Evolutionary conservation across 371 early-diverging fungal species (phyloP), one percentile per base, ranked within the genome.

Genomic region (Circinella minor): DNA sequence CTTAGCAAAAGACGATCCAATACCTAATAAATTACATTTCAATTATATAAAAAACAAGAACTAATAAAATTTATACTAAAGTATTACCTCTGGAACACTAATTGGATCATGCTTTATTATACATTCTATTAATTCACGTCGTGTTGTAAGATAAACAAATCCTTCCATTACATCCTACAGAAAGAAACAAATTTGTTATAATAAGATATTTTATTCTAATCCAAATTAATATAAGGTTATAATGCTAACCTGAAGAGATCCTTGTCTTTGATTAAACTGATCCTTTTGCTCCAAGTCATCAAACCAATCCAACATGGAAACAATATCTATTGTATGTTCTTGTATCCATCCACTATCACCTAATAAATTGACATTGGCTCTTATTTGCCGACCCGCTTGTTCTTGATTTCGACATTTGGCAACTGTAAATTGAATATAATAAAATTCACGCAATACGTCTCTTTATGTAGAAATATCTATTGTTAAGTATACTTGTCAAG

Each of bases 141-240:
- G 71, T 27, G 83, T 83, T 55, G 74, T 39, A 13, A 83, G 46
- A 62, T 78, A 73, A 13, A 83, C 65, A 39, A 75, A 74, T 1
- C 79, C 83, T 70, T 80, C 75, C 27, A 76, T 36, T 8, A 83
- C 43, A 65, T 67, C 49, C 78, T 79, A 51, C 8, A 51, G 15
- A 17, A 18, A 59, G n/a, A 57, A 57, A 27, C 2, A 27, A 27
- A 27, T 1, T 27, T 27, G 27, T 27, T 27, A 27, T 27, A 27
- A 27, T 27, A 27, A 27, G 27, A 57, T 17, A 63, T 63, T 37
- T n/a, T 1, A 10, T 38, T 59, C 9, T 38, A 48, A 20, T 7
- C 7, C n/a, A 57, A 59, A 60, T 11, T n/a, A 57, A 9, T 27
- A 27, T 27, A 27, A 27, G 27, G 27, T 27, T 1, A 27, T 27